Conservation (phyloP, 163 green algal genomes). For the Prototheca wickerhamii region DNA sequence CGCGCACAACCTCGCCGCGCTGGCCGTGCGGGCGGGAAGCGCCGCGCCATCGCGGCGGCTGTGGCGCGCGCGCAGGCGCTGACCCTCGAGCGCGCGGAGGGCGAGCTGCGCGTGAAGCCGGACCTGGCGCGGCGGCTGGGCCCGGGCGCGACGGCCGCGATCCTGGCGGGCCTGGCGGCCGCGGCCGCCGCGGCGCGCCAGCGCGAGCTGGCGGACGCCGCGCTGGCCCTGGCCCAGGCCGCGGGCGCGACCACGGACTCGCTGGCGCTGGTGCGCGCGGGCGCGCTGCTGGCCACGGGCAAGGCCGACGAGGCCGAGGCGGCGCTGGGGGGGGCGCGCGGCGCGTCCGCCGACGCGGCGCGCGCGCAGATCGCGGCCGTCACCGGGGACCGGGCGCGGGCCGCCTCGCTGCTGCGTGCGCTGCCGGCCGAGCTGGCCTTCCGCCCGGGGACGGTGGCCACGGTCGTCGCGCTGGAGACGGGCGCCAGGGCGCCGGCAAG, state of each 20-base stretch:
- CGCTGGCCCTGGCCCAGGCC: slow-evolving; percentile 7
- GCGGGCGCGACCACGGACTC: background rate
- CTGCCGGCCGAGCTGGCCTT: background rate
- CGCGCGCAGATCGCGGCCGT: slow-evolving; percentile 26
- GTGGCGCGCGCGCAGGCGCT: slow-evolving; percentile 57
- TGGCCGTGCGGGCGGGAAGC: background rate
- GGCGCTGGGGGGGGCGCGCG: slow-evolving; percentile 52
- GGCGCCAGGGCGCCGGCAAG: background rate
- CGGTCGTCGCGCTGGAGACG: slow-evolving; percentile 34
- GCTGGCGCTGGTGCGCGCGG: background rate
- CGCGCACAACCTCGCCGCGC: slow-evolving; percentile 20
- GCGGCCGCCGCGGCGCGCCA: background rate
- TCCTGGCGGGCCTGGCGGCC: background rate
- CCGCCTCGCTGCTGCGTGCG: background rate
- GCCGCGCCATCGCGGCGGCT: slow-evolving; percentile 27
- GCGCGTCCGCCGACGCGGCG: slow-evolving; percentile 30
- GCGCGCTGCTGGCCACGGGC: background rate
- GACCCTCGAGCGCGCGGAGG: slow-evolving; percentile 33
- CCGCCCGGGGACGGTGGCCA: slow-evolving; percentile 6
- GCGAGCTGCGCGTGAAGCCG: slow-evolving; percentile 13
- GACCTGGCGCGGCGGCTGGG: slow-evolving; percentile 57
- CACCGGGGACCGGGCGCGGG: background rate
- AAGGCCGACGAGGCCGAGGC: background rate
- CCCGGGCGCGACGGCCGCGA: slow-evolving; percentile 41
- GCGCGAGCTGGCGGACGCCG: background rate